These are phyloP conservation scores for Macrocybe gigantea DNA, from an alignment of 768 basidiomycete species.

Conservation along the genomic window DNA sequence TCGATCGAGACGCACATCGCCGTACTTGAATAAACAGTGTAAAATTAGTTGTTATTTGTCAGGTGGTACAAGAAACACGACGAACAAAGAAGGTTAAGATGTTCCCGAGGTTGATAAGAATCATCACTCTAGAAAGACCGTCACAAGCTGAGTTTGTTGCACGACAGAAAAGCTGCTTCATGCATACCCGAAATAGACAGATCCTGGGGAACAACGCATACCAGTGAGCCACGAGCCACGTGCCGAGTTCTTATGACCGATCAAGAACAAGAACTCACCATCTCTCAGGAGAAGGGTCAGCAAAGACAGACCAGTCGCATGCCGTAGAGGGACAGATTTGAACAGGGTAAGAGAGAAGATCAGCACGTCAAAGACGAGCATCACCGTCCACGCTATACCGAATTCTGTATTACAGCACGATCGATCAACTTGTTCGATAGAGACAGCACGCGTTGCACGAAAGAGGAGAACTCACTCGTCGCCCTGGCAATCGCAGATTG, in stretches of 20 bases:
- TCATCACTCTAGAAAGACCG: not conserved
- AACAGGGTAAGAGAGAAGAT: constrained; percentile 16
- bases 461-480: constrained; percentile 9
- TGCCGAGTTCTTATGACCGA: no score
- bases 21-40: constrained; percentile 8
- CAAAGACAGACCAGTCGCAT: constrained; percentile 12
- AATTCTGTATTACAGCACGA: constrained; percentile 1
- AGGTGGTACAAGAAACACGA: not conserved
- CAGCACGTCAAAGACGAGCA: constrained; percentile 13
- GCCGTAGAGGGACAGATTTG: constrained; percentile 10
- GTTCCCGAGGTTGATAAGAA: not conserved
- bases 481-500: constrained; percentile 6
- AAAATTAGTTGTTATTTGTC: constrained; percentile 13
- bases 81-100: not conserved
- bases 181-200: constrained; percentile 17
- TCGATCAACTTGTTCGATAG: no score
- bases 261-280: constrained; percentile 6
- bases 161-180: not conserved
- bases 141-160: not conserved
- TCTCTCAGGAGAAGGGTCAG: constrained; percentile 10
- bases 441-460: no score
- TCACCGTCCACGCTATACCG: constrained; percentile 11
- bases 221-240: not conserved
- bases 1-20: not conserved
- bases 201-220: not conserved